Conservation (phyloP, 2,329 filamentous ascomycete genomes). For the Lomentospora prolificans region DNA sequence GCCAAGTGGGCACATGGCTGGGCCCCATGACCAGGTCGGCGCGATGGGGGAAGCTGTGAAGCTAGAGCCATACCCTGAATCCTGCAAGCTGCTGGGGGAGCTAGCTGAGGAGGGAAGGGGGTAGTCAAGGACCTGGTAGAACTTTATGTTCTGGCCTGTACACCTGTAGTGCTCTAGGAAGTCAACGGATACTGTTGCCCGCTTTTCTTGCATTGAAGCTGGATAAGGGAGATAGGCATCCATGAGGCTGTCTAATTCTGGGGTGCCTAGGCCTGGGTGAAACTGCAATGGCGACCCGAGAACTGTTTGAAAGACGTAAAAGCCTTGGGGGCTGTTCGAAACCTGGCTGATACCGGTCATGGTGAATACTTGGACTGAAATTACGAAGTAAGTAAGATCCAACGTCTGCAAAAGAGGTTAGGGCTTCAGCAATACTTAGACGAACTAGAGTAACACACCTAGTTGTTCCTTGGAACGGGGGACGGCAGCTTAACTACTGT, state of each 20-base stretch:
- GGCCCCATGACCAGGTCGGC: conserved; percentile 37
- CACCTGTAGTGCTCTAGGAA: conserved; percentile 44
- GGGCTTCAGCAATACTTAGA: too few relatives aligned
- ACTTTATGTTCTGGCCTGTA: conserved; percentile 51
- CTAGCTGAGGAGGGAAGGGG: conserved; percentile 33
- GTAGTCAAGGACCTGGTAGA: conserved; percentile 39
- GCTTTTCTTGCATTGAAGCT: conserved; percentile 47
- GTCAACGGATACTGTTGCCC: conserved; percentile 46
- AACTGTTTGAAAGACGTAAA: conserved; percentile 50
- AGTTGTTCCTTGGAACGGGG: too few relatives aligned
- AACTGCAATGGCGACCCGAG: conserved; percentile 52
- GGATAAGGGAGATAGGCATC: conserved; percentile 46
- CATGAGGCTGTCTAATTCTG: conserved; percentile 52
- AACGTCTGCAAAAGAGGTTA: background rate
- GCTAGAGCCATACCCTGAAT: conserved; percentile 36
- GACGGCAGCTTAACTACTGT: too few relatives aligned
- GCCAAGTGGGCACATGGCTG: conserved; percentile 17
- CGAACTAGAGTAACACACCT: too few relatives aligned
- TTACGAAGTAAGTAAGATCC: too few relatives aligned
- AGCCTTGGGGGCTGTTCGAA: conserved; percentile 27
- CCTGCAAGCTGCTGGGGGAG: conserved; percentile 28
- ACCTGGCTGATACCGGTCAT: background rate
- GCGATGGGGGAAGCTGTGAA: conserved; percentile 40
- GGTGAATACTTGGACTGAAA: background rate
- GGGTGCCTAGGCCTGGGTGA: conserved; percentile 52